Evolutionary conservation across 805 yeast genomes (phyloP).

Genomic region (Clavispora vitiphila): DNA sequence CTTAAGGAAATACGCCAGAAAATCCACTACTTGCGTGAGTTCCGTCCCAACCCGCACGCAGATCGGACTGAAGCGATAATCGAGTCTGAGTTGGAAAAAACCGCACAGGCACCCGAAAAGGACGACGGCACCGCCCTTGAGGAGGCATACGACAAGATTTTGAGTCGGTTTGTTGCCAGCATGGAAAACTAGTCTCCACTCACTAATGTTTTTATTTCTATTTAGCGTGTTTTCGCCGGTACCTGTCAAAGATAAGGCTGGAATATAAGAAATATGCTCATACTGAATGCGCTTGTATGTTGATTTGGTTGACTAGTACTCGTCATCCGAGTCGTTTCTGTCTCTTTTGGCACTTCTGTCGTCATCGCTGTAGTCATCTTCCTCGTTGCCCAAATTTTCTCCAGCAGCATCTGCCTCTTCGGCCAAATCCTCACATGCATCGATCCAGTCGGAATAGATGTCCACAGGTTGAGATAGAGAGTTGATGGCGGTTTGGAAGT

Average conservation of each 20-base stretch:
- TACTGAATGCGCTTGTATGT: too few relatives aligned
- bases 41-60: not conserved
- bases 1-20: constrained; percentile 7
- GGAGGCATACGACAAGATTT: constrained; percentile 19
- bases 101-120: not conserved
- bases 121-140: constrained; percentile 8
- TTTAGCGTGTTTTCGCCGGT: not conserved
- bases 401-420: constrained; percentile 46
- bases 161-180: constrained; percentile 7
- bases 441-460: constrained; percentile 96
- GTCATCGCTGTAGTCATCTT: constrained; percentile 32
- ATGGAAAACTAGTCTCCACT: not conserved
- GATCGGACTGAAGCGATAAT: not conserved
- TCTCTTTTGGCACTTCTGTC: constrained; percentile 21
- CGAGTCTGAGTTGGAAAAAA: not conserved
- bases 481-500: constrained; percentile 84
- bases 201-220: not conserved
- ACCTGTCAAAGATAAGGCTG: constrained; percentile 1
- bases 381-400: constrained; percentile 20
- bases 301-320: constrained; percentile 11
- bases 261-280: not conserved
- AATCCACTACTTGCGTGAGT: constrained; percentile 3
- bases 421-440: constrained; percentile 88
- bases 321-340: constrained; percentile 27
- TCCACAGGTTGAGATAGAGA: constrained; percentile 87